Evolutionary conservation across 495 filamentous ascomycete species (phyloP).

Genomic region (Xylaria sp.): DNA sequence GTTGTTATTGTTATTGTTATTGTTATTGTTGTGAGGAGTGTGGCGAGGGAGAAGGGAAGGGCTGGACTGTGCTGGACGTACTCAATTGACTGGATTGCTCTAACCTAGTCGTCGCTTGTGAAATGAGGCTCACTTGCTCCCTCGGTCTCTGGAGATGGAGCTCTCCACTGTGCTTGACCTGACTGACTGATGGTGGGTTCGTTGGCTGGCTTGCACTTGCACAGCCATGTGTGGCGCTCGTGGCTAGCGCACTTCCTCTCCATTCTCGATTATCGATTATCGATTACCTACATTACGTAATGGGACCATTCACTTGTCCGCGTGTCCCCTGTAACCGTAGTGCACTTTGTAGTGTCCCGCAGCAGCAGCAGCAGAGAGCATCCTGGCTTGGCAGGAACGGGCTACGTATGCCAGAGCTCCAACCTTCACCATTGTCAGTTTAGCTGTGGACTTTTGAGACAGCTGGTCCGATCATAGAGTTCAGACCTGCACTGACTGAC

Average conservation of each 20-base stretch:
- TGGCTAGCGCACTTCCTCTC: neutral
- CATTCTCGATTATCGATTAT: neutral
- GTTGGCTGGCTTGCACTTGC: neutral
- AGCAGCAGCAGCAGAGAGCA: no score
- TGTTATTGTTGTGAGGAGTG: neutral
- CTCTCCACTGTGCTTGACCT: no score
- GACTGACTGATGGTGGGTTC: neutral
- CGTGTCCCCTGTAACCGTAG: neutral
- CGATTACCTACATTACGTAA: no score
- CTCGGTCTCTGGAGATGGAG: neutral
- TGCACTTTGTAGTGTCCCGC: neutral
- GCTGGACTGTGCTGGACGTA: neutral
- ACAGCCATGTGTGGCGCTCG: conserved; percentile 10
- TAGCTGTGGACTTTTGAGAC: conserved; percentile 23
- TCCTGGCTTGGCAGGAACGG: conserved; percentile 41
- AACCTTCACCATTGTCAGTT: conserved; percentile 27
- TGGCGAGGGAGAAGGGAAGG: no score
- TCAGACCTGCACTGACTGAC: neutral
- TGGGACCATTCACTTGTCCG: neutral
- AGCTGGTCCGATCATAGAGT: conserved; percentile 24
- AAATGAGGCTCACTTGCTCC: neutral
- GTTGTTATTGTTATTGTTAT: no score
- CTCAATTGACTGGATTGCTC: conserved; percentile 30
- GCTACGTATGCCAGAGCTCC: conserved; percentile 45
- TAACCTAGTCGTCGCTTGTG: neutral